Conservation (phyloP, 768 basidiomycete genomes). For the Trametes sanguinea region DNA sequence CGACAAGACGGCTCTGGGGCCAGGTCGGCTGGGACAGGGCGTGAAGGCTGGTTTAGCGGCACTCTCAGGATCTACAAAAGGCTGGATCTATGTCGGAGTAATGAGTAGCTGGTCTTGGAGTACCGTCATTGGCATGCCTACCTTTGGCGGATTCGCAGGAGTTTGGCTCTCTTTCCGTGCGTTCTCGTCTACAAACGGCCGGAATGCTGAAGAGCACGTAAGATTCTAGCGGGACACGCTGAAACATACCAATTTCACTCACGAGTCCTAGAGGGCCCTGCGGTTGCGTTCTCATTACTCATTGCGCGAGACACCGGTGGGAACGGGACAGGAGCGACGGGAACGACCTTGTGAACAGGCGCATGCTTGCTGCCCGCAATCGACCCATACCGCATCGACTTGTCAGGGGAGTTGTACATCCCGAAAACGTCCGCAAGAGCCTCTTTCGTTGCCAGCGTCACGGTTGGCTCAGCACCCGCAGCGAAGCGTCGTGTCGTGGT, state of each 20-base stretch:
- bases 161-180: slow-evolving; percentile 46
- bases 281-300: slow-evolving; percentile 34
- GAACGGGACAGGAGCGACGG: slow-evolving; percentile 41
- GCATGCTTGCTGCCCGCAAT: slow-evolving; percentile 70
- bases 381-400: slow-evolving; percentile 55
- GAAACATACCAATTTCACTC: slow-evolving; percentile 20
- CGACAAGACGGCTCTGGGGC: slow-evolving; percentile 40
- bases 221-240: not conserved
- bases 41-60: slow-evolving; percentile 44
- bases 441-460: slow-evolving; percentile 96
- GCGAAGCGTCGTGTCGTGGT: slow-evolving; percentile 43
- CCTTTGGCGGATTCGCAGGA: slow-evolving; percentile 41
- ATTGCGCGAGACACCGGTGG: slow-evolving; percentile 21
- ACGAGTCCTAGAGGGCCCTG: slow-evolving; percentile 38
- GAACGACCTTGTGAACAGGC: slow-evolving; percentile 67
- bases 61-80: slow-evolving; percentile 58
- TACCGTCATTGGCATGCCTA: slow-evolving; percentile 23
- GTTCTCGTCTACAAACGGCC: slow-evolving; percentile 71
- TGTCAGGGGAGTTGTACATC: slow-evolving; percentile 93
- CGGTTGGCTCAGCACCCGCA: slow-evolving; percentile 68
- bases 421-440: slow-evolving; percentile 93
- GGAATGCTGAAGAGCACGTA: slow-evolving; percentile 47
- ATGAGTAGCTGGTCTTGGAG: too few relatives aligned
- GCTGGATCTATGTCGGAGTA: slow-evolving; percentile 53
- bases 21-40: slow-evolving; percentile 36